Percentiles rank a stretch among this genome's conserved stretches.
These are phyloP conservation scores for Neurospora pannonica DNA, from an alignment of 495 filamentous ascomycete genomes.

Conservation along the genomic window DNA sequence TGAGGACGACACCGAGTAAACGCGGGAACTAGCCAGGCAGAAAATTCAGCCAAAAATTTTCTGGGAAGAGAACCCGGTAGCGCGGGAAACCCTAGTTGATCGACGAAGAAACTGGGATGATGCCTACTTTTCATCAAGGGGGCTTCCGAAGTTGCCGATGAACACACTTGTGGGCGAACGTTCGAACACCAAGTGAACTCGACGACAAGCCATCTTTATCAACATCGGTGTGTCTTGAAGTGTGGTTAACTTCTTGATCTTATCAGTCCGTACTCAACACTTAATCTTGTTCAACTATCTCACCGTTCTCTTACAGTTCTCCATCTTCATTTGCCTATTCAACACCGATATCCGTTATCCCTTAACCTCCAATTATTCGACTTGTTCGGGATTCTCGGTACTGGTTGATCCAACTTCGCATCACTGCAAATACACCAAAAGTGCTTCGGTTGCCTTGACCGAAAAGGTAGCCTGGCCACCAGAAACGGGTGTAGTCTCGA, in stretches of 20 bases:
- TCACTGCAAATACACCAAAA: slow-evolving; percentile 42
- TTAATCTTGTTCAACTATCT: background rate
- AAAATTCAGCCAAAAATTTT: background rate
- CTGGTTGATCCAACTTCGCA: background rate
- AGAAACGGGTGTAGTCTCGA: slow-evolving; percentile 30
- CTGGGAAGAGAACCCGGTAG: background rate
- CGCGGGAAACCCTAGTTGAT: background rate
- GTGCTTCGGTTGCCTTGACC: slow-evolving; percentile 44
- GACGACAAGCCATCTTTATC: background rate
- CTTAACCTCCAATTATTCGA: background rate
- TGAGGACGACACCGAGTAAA: background rate
- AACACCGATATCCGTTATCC: background rate
- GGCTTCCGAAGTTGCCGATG: background rate
- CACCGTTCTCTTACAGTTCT: background rate
- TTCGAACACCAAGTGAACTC: background rate
- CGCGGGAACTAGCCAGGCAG: background rate
- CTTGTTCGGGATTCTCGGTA: background rate
- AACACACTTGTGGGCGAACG: background rate
- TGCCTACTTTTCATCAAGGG: background rate
- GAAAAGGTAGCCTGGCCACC: slow-evolving; percentile 38
- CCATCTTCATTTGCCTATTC: background rate
- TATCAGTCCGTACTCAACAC: background rate
- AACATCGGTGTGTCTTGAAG: background rate
- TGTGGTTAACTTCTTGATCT: background rate
- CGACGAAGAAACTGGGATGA: background rate